Evolutionary conservation across 148 eudicot species (phyloP), one percentile per base, ranked within the genome.

Genomic region (Cornus florida): DNA sequence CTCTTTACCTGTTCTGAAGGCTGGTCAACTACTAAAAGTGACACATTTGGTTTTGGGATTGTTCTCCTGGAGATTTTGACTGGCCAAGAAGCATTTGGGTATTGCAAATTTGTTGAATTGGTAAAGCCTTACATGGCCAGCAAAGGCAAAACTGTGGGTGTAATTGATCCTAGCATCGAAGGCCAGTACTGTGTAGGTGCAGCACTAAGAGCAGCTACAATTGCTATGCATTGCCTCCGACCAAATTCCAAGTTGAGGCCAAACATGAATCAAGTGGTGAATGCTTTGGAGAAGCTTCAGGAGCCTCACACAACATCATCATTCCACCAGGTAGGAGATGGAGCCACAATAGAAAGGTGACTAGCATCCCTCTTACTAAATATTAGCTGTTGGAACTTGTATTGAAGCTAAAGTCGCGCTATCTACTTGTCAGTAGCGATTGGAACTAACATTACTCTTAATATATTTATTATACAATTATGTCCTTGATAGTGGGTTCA

Each of bases 1-100:
- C 22, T 65, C 5, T n/a, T 33, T 28, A 28, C 28, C 24, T 66
- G 22, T 65, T 70, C 68, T 83, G 82, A 67, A 95, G 98, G 98
- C 50, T 97, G 86, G 75, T 81, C 93, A 53, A 93, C 99, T 7
- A 67, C 92, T 2, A 92, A 80, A 82, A 95, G 97, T 59, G 97
- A 95, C 75, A 86, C 93, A 32, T 95, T 89, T 74, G 92, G 99
- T 73, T 95, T 92, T 7, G 99, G 99, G 28, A 92, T 95, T 4
- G 97, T 95, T 77, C 93, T 95, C 33, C 93, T 95, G 0, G 99
- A 95, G 80, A 84, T 95, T 70, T 50, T 95, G 80, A 86, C 97
- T 0, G 99, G 99, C 62, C 86, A 83, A 31, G 87, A 97, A 43
- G 94, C 86, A 2, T 74, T 85, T 2, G 90, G 88, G 31, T 97